phyloP scores from a whole-genome alignment of 1,284 basidiomycete genomes.

The Phylloporus gajari region DNA sequence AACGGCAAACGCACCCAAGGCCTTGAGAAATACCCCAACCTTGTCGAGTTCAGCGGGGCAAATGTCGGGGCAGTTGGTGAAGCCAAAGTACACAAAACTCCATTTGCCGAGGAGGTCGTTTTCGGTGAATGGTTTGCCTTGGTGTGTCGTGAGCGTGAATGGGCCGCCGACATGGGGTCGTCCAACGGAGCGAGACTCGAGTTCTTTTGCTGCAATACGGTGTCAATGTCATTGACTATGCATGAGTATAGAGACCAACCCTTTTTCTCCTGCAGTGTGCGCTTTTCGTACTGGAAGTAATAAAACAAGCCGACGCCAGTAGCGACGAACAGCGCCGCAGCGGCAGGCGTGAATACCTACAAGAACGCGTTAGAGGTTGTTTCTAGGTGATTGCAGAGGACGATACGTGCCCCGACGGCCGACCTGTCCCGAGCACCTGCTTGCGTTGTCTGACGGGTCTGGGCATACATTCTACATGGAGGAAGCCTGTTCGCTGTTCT shows the following conservation, averaged over 20 bases:
- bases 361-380: conserved; percentile 1
- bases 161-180: conserved; percentile 90
- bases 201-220: conserved; percentile 67
- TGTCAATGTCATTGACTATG: not conserved
- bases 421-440: conserved; percentile 50
- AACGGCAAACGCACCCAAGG: conserved; percentile 67
- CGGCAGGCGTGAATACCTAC: conserved; percentile 88
- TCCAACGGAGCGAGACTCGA: conserved; percentile 66
- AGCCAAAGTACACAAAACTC: conserved; percentile 95
- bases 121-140: conserved; percentile 81
- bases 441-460: conserved; percentile 32
- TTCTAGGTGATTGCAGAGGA: not conserved
- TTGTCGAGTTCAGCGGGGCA: conserved; percentile 99
- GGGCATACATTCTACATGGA: conserved; percentile 28
- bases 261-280: conserved; percentile 77
- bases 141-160: conserved; percentile 80
- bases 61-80: conserved; percentile 98
- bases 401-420: conserved; percentile 55
- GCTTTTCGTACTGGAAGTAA: conserved; percentile 93
- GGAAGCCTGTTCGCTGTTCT: conserved; percentile 4
- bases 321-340: conserved; percentile 84
- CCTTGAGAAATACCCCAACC: conserved; percentile 85
- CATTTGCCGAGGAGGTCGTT: conserved; percentile 87
- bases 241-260: conserved; percentile 51
- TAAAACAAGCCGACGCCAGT: conserved; percentile 86